phyloP scores from a whole-genome alignment of 495 filamentous ascomycete genomes.

The Halenospora varia region DNA sequence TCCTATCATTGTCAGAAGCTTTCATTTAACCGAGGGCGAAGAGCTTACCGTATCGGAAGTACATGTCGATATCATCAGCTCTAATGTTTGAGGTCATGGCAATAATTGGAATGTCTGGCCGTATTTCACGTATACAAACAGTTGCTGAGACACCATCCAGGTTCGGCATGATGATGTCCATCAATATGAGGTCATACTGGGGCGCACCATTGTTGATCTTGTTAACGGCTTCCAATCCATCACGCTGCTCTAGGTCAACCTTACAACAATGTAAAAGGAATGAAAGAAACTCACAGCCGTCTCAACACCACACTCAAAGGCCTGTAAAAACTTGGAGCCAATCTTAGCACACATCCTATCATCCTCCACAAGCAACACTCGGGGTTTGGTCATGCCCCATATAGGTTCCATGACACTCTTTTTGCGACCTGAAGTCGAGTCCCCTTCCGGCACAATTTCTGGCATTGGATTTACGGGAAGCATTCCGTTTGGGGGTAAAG shows the following conservation, averaged over 20 bases:
- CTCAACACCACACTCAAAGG: slow-evolving; percentile 85
- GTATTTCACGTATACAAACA: slow-evolving; percentile 86
- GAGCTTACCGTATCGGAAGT: slow-evolving; percentile 88
- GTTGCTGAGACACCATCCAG: slow-evolving; percentile 94
- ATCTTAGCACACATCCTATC: slow-evolving; percentile 92
- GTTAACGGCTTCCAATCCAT: slow-evolving; percentile 89
- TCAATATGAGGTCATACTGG: slow-evolving; percentile 90
- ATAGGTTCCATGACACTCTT: slow-evolving; percentile 55
- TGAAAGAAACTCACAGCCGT: slow-evolving; percentile 66
- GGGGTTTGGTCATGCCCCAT: slow-evolving; percentile 76
- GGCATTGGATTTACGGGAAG: slow-evolving; percentile 16
- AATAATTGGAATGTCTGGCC: slow-evolving; percentile 80
- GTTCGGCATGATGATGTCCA: slow-evolving; percentile 99
- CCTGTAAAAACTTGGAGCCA: slow-evolving; percentile 88
- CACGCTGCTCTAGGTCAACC: slow-evolving; percentile 50
- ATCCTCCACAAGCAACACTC: slow-evolving; percentile 91
- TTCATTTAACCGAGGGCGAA: background rate
- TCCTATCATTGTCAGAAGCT: slow-evolving; percentile 45
- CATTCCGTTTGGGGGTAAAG: slow-evolving; percentile 55
- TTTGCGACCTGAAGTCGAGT: slow-evolving; percentile 10
- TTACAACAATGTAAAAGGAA: background rate
- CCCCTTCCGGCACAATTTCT: slow-evolving; percentile 16
- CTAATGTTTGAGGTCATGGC: slow-evolving; percentile 99
- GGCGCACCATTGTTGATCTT: slow-evolving; percentile 73
- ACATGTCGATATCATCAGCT: slow-evolving; percentile 94